Percentiles rank a stretch among this genome's conserved stretches.
phyloP scores from a whole-genome alignment of 2,329 filamentous ascomycete species.

The Chaetomium sp. region DNA sequence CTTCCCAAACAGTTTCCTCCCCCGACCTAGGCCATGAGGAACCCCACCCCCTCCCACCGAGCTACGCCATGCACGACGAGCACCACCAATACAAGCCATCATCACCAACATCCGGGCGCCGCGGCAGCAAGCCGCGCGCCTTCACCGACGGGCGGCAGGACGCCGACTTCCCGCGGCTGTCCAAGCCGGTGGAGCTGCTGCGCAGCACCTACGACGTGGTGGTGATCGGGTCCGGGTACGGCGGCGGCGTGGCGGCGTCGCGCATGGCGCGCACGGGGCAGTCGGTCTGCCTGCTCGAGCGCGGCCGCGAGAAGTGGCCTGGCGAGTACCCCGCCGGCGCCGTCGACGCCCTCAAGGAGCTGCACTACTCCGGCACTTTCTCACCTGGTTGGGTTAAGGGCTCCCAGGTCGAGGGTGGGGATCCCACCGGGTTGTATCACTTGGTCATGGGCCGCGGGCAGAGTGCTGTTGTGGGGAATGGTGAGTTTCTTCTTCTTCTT shows the following conservation, averaged over 20 bases:
- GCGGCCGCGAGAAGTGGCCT: slow-evolving; percentile 66
- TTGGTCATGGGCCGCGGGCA: slow-evolving; percentile 64
- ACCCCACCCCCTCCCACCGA: slow-evolving; percentile 37
- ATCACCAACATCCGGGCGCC: neutral
- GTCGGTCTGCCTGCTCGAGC: slow-evolving; percentile 65
- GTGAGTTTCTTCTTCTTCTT: slow-evolving; percentile 40
- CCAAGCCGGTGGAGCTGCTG: slow-evolving; percentile 59
- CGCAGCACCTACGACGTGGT: slow-evolving; percentile 63
- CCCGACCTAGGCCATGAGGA: slow-evolving; percentile 9
- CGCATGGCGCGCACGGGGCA: slow-evolving; percentile 63
- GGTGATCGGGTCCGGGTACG: slow-evolving; percentile 70
- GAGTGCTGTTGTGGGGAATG: slow-evolving; percentile 63
- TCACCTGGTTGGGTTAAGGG: slow-evolving; percentile 47
- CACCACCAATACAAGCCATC: neutral
- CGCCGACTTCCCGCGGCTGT: slow-evolving; percentile 54
- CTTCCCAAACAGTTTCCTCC: slow-evolving; percentile 16
- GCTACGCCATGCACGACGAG: slow-evolving; percentile 38
- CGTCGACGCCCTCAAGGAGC: slow-evolving; percentile 51
- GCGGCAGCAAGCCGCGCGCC: slow-evolving; percentile 24
- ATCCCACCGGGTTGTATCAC: slow-evolving; percentile 65
- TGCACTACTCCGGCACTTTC: slow-evolving; percentile 60
- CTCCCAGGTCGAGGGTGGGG: slow-evolving; percentile 50
- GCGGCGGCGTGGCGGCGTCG: slow-evolving; percentile 66
- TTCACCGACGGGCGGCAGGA: slow-evolving; percentile 37
- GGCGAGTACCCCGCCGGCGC: slow-evolving; percentile 62